Conservation (phyloP, 305 asterid genomes). For the Solanum hybrid region DNA sequence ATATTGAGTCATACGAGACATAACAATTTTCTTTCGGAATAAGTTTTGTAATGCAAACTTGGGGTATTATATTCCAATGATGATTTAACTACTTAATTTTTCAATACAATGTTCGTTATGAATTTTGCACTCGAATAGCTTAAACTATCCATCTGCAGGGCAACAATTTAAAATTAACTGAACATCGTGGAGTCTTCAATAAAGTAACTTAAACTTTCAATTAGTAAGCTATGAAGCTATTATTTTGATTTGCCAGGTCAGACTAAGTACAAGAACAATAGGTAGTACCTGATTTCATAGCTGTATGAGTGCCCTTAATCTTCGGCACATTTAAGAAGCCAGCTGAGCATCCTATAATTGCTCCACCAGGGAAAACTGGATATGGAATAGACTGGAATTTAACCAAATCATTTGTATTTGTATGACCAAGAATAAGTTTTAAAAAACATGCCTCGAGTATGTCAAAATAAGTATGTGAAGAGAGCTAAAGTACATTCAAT, state of each 20-base stretch:
- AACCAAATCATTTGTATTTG: slow-evolving; percentile 41
- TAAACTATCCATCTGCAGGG: neutral
- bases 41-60: neutral
- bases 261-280: slow-evolving; percentile 8
- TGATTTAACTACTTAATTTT: neutral
- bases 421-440: slow-evolving; percentile 8
- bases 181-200: neutral
- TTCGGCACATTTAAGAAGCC: slow-evolving; percentile 97
- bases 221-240: neutral
- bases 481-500: neutral
- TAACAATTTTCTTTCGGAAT: neutral
- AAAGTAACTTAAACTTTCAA: neutral
- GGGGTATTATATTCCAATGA: neutral
- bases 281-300: slow-evolving; percentile 89
- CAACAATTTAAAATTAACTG: neutral
- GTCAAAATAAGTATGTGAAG: neutral
- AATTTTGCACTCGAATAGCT: neutral
- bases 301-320: slow-evolving; percentile 96
- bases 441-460: neutral
- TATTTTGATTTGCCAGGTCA: neutral
- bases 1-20: neutral
- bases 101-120: neutral
- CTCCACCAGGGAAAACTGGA: slow-evolving; percentile 99
- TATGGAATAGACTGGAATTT: slow-evolving; percentile 97
- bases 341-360: slow-evolving; percentile 97